Conservation (phyloP, 1,139 yeast genomes). For the Sugiyamaella neomexicana region DNA sequence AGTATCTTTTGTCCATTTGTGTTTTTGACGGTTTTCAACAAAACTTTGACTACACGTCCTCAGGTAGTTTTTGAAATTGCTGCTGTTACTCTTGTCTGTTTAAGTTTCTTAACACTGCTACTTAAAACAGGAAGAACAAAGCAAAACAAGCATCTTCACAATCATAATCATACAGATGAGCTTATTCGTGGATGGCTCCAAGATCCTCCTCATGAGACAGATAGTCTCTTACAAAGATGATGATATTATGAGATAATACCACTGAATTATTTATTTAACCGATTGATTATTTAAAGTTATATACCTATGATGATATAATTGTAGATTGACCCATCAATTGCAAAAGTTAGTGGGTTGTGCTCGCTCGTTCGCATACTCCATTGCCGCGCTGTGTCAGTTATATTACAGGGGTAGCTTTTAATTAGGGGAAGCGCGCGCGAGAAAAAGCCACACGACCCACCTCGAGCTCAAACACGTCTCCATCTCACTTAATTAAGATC, state of each 20-base stretch:
- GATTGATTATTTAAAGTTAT: neutral
- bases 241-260: neutral
- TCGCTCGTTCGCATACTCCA: too few species aligned
- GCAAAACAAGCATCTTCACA: neutral
- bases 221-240: neutral
- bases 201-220: neutral
- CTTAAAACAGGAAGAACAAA: neutral
- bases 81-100: slow-evolving; percentile 20
- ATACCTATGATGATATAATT: neutral
- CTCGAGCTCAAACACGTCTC: slow-evolving; percentile 7
- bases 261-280: neutral
- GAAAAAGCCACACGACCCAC: neutral
- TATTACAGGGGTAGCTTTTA: neutral
- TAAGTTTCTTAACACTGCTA: slow-evolving; percentile 5
- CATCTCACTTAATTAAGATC: neutral
- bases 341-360: too few species aligned
- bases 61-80: slow-evolving; percentile 33
- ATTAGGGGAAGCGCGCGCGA: neutral
- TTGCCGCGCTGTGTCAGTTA: neutral
- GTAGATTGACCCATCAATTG: too few species aligned
- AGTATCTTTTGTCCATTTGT: slow-evolving; percentile 34
- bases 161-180: neutral
- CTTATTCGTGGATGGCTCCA: neutral
- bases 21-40: slow-evolving; percentile 34
- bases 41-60: slow-evolving; percentile 35